phyloP scores from a whole-genome alignment of 306 rosid species.

The apple (Malus domestica) region ASM211411v1 NC_041803.1:47783001-47783500 shows the following conservation, averaged over 20 bases:
- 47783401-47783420: constrained; percentile 65
- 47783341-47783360: constrained; percentile 56
- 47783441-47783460: constrained; percentile 49
- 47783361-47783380: constrained; percentile 47
- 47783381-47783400: constrained; percentile 65
- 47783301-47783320: constrained; percentile 30
- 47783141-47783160: constrained; percentile 6
- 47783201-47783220: neutral
- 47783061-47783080: constrained; percentile 13
- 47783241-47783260: constrained; percentile 28
- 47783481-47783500: constrained; percentile 57
- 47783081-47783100: constrained; percentile 17
- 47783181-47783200: constrained; percentile 31
- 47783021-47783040: constrained; percentile 34
- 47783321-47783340: constrained; percentile 27
- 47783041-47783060: constrained; percentile 42
- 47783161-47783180: constrained; percentile 14
- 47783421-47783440: constrained; percentile 62
- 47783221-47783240: neutral
- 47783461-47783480: constrained; percentile 56
- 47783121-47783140: constrained; percentile 7
- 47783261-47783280: constrained; percentile 21
- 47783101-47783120: constrained; percentile 19
- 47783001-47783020: constrained; percentile 55
- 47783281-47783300: constrained; percentile 18